A percentile compares a stretch with the other conserved stretches of the same genome.
phyloP scores from a whole-genome alignment of 75 land plant genomes.

The Sequoiadendron giganteum region DNA sequence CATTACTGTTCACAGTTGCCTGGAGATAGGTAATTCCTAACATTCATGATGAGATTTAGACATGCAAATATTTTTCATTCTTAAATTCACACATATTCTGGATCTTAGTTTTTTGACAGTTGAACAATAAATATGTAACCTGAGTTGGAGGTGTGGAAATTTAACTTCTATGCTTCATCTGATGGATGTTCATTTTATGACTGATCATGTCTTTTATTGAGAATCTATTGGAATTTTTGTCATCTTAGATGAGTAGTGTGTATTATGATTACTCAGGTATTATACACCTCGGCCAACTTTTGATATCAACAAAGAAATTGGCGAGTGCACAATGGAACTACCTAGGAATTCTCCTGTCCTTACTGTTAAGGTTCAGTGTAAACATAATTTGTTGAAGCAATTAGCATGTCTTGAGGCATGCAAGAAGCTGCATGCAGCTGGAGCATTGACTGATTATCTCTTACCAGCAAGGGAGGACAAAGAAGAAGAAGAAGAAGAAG shows the following conservation, averaged over 20 bases:
- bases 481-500: background rate
- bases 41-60: background rate
- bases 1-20: slow-evolving; percentile 69
- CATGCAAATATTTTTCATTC: background rate
- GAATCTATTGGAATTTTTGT: background rate
- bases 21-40: slow-evolving; percentile 49
- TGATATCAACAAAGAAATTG: no score
- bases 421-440: no score
- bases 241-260: slow-evolving; percentile 9
- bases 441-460: slow-evolving; percentile 64
- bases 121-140: background rate
- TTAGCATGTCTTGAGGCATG: no score
- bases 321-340: no score
- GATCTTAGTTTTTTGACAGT: background rate
- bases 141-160: background rate
- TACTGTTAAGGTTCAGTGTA: slow-evolving; percentile 29
- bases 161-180: background rate
- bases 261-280: background rate
- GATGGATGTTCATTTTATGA: background rate
- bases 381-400: slow-evolving; percentile 26
- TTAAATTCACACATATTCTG: background rate
- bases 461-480: slow-evolving; percentile 28
- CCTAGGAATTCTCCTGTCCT: slow-evolving; percentile 51
- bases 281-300: no score
- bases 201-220: background rate